Evolutionary conservation across 345 rosid species (phyloP), one percentile per base, ranked within the genome.

Genomic region (Raphanus raphanistrum): DNA sequence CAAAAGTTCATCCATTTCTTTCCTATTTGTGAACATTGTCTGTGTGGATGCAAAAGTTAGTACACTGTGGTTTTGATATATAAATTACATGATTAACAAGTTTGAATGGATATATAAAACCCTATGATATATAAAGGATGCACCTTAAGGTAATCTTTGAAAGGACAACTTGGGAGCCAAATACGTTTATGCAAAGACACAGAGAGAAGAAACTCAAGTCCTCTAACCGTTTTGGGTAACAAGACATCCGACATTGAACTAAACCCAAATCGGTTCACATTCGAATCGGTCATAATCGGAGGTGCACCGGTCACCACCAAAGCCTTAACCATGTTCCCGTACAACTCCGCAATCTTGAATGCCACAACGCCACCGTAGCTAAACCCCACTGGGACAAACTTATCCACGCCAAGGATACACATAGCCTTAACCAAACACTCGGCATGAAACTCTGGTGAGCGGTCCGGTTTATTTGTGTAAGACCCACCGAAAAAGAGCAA

Each of bases 71-170:
- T 26, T 26, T 26, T 26, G 63, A 26, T 58, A 58, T 58, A 58
- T 1, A 58, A 25, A 58, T 58, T 58, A 11, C 62, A 11, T 28
- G 0, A 12, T 12, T 60, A 5, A 12, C 32, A 28, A 28, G 36
- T 29, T 1, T 27, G 15, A 59, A 28, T 27, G 13, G 33, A 59
- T 59, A 29, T 29, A 31, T 66, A 82, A 84, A 83, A 78, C 36
- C 25, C 7, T 15, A 70, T 62, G 29, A 29, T 28, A 45, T 45
- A 48, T 48, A 48, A 48, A 17, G 55, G 55, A 48, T 72, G 67
- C 27, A 90, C 98, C 98, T 92, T 87, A 6, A 90, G 90, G 66
- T 63, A 92, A 75, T 90, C 96, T 64, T 85, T 88, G 76, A 87
- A 84, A 33, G 87, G 85, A 4, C 90, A 78, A 71, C 85, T 74